Base-by-base conservation (phyloP, 345 rosid species). In the Hibiscus syriacus region DNA sequence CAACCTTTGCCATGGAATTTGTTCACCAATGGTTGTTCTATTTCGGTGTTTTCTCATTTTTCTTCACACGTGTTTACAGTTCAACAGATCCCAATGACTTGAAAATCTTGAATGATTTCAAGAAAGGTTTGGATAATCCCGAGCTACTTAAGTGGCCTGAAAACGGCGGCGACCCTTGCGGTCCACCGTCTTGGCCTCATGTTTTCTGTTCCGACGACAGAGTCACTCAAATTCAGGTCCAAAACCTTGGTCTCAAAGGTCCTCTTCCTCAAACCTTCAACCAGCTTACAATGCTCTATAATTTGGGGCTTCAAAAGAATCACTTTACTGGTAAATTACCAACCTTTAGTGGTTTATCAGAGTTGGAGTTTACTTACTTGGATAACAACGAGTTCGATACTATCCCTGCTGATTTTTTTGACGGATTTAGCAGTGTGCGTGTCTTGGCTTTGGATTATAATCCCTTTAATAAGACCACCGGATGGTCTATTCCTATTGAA, bases 141-240 rank as follows among this genome's bases (percentile, higher is more conserved):
- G 86, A 84, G 72, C 80, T 82, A 27, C 77, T 89, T 39, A 66
- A 77, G 64, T 89, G 96, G 96, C 92, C 96, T 16, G 68, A 55
- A 12, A 64, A 61, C 62, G 87, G 81, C n/a, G 79, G 72, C 20
- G 90, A 89, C 72, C 96, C 90, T 0, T 89, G 96, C 74, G 92
- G 92, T 2, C 67, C 78, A 55, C 75, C 72, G 7, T 32, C 53
- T 2, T 89, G 92, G 96, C 78, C 81, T 20, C 81, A 83, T 72
- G 83, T 89, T 20, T 71, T 45, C 71, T 89, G 96, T 68, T 27
- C 65, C 26, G 82, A 72, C 66, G 46, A 80, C 20, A 73, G 90
- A 72, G 85, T 89, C 23, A 20, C 86, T 16, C 87, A 86, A 72
- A 89, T 89, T 76, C 85, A 86, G 73, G 89, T 89, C 53, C 87